phyloP scores from a whole-genome alignment of 73 alveolate species.

The Paraurostyla sp. region DNA sequence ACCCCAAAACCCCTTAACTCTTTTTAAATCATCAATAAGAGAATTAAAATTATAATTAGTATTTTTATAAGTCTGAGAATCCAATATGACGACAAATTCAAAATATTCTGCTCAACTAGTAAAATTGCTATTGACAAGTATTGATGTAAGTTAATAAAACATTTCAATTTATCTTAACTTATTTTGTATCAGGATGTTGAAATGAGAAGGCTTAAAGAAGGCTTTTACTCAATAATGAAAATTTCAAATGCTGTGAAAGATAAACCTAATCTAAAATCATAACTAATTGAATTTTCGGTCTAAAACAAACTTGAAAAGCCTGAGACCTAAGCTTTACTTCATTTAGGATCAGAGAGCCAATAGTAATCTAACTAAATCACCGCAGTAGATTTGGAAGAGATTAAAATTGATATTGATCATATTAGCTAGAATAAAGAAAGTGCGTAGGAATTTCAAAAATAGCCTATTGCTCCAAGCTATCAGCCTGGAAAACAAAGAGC shows the following conservation, averaged over 20 bases:
- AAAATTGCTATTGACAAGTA: constrained; percentile 4
- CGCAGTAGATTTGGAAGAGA: neutral
- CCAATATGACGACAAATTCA: constrained; percentile 14
- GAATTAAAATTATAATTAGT: too few species aligned
- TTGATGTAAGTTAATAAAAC: neutral
- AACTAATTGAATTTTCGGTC: neutral
- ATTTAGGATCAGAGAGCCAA: neutral
- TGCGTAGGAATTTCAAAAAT: neutral
- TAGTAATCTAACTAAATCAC: neutral
- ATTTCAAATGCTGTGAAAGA: constrained; percentile 23
- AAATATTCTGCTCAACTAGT: constrained; percentile 1
- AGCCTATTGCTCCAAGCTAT: constrained; percentile 16
- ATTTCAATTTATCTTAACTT: neutral
- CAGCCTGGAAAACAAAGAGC: constrained; percentile 39
- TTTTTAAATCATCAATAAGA: too few species aligned
- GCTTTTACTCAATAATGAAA: constrained; percentile 32
- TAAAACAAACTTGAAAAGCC: constrained; percentile 21
- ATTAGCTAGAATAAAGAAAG: neutral
- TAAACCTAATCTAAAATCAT: neutral
- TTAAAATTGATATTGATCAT: neutral
- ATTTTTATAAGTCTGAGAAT: too few species aligned
- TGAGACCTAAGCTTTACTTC: neutral
- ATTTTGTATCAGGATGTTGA: constrained; percentile 7
- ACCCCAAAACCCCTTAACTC: too few species aligned
- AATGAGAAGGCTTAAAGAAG: constrained; percentile 26